Conservation (phyloP, 2,329 filamentous ascomycete genomes). For the Verticillium longisporum region DNA sequence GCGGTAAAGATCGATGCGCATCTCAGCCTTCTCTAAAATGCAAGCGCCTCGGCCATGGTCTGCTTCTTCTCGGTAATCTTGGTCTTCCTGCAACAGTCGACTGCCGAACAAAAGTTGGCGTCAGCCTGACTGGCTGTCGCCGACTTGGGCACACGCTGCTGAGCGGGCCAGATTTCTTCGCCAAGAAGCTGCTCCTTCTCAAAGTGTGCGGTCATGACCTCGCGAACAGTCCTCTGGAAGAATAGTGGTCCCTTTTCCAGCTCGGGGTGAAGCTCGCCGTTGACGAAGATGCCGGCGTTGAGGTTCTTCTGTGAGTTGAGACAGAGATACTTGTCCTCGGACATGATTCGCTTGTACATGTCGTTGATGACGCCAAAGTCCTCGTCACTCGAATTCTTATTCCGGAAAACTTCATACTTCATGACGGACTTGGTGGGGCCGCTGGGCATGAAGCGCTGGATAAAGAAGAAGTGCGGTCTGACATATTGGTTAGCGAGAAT, state of each 20-base stretch:
- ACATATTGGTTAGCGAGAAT: not conserved
- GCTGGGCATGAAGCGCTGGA: slow-evolving; percentile 54
- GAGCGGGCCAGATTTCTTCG: slow-evolving; percentile 46
- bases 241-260: slow-evolving; percentile 51
- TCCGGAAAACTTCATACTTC: slow-evolving; percentile 57
- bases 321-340: slow-evolving; percentile 59
- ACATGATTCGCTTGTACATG: slow-evolving; percentile 58
- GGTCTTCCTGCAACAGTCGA: slow-evolving; percentile 23
- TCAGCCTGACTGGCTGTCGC: slow-evolving; percentile 19
- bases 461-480: slow-evolving; percentile 57
- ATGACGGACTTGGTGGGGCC: slow-evolving; percentile 44
- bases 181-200: slow-evolving; percentile 35
- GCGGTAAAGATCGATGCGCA: too few relatives aligned
- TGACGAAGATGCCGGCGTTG: slow-evolving; percentile 54
- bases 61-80: slow-evolving; percentile 8
- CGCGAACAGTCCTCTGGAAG: slow-evolving; percentile 46
- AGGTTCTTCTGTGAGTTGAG: slow-evolving; percentile 53
- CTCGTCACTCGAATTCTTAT: slow-evolving; percentile 51
- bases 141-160: slow-evolving; percentile 23
- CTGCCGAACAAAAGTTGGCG: slow-evolving; percentile 23
- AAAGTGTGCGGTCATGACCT: slow-evolving; percentile 39
- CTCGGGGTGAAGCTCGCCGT: slow-evolving; percentile 54
- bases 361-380: slow-evolving; percentile 50
- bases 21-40: slow-evolving; percentile 7
- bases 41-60: slow-evolving; percentile 14